A percentile compares a stretch with the other conserved stretches of the same genome.
These are phyloP conservation scores for Borovskyia barvae DNA, from an alignment of 208 protist species.

Conservation along the genomic window DNA sequence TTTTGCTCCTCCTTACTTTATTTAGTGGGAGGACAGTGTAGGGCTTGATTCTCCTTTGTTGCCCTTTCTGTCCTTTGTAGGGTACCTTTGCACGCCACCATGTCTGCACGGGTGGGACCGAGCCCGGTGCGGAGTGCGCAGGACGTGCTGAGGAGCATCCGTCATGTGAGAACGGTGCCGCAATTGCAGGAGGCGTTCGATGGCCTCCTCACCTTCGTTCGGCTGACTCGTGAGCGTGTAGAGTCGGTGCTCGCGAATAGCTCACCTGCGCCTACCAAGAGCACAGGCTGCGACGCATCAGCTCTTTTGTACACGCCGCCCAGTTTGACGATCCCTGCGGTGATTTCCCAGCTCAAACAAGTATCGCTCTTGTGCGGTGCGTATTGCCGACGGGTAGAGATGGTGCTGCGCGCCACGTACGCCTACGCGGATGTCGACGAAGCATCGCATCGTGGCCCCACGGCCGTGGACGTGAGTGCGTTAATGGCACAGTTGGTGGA, in stretches of 20 bases:
- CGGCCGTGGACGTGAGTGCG: constrained; percentile 7
- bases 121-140: constrained; percentile 15
- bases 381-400: constrained; percentile 37
- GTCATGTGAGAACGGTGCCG: constrained; percentile 16
- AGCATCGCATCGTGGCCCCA: constrained; percentile 2
- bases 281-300: neutral
- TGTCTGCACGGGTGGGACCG: too few relatives aligned
- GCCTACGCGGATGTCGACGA: constrained; percentile 26
- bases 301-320: neutral
- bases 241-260: neutral
- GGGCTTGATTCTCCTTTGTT: neutral
- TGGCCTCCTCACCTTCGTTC: constrained; percentile 13
- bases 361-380: constrained; percentile 37
- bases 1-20: too few relatives aligned
- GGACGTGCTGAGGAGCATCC: constrained; percentile 22
- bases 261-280: neutral
- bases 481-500: constrained; percentile 25
- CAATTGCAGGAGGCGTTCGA: constrained; percentile 27
- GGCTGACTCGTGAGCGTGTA: neutral
- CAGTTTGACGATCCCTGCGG: constrained; percentile 2
- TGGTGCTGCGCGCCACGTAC: constrained; percentile 28
- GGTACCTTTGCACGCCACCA: too few relatives aligned
- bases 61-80: neutral
- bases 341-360: constrained; percentile 24
- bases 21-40: too few relatives aligned